Percentiles rank a stretch among this genome's conserved stretches.
Evolutionary conservation across 495 filamentous ascomycete species (phyloP).

Genomic region (Glarea lozoyensis): DNA sequence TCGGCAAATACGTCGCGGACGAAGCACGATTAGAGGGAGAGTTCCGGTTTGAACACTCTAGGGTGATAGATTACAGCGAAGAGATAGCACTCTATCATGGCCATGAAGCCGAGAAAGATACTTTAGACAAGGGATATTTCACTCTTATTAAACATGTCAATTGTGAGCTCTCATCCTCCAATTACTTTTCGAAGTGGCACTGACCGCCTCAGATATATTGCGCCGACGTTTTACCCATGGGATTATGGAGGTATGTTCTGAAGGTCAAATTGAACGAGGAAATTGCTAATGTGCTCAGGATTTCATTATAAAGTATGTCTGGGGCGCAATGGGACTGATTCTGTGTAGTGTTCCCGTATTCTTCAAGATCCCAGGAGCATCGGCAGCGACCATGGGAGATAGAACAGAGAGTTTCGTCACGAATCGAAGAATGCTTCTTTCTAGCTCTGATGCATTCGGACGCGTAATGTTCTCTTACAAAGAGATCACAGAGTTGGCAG

Average conservation of each 20-base stretch:
- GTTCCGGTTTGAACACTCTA: conserved; percentile 89
- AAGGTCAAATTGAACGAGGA: not conserved
- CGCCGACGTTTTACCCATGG: conserved; percentile 85
- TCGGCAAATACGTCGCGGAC: conserved; percentile 96
- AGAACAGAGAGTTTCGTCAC: conserved; percentile 94
- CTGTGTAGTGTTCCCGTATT: conserved; percentile 97
- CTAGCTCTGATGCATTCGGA: conserved; percentile 90
- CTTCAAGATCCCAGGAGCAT: conserved; percentile 76
- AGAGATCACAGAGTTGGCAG: conserved; percentile 89
- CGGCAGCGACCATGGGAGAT: conserved; percentile 72
- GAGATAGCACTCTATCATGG: conserved; percentile 90
- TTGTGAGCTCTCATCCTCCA: conserved; percentile 30
- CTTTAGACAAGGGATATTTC: conserved; percentile 95
- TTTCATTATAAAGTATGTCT: conserved; percentile 98
- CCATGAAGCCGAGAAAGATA: conserved; percentile 95
- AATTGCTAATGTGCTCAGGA: conserved; percentile 32
- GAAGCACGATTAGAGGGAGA: conserved; percentile 92
- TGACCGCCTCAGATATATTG: conserved; percentile 49
- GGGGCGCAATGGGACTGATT: conserved; percentile 86
- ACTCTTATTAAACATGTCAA: conserved; percentile 99
- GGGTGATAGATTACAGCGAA: conserved; percentile 90
- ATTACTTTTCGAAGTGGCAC: not conserved
- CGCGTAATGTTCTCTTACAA: conserved; percentile 98
- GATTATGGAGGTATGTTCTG: conserved; percentile 63
- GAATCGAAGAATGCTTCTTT: conserved; percentile 82